Percentiles rank a stretch among this genome's conserved stretches.
phyloP scores from a whole-genome alignment of 2,329 filamentous ascomycete species.

The Sporothrix brasiliensis region DNA sequence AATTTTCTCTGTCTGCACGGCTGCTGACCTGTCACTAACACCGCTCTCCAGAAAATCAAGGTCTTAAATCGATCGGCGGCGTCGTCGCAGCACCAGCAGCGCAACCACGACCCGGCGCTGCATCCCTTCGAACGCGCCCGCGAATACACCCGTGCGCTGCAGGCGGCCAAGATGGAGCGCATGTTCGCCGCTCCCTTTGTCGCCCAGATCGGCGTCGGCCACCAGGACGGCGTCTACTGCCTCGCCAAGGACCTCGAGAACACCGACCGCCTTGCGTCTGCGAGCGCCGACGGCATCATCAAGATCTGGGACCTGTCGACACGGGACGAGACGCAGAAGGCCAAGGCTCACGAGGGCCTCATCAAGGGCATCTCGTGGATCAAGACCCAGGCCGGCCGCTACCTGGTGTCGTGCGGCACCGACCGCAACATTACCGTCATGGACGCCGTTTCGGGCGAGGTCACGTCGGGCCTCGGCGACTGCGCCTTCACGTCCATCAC shows the following conservation, averaged over 20 bases:
- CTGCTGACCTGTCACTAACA: background rate
- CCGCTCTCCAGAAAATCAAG: conserved; percentile 35
- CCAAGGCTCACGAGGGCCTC: conserved; percentile 71
- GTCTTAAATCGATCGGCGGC: conserved; percentile 34
- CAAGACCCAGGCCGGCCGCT: conserved; percentile 58
- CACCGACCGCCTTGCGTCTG: conserved; percentile 75
- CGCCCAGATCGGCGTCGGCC: conserved; percentile 81
- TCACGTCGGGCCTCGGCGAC: conserved; percentile 81
- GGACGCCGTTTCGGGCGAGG: conserved; percentile 82
- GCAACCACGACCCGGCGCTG: conserved; percentile 67
- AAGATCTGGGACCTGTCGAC: conserved; percentile 70
- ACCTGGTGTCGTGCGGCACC: conserved; percentile 63
- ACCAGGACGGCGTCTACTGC: conserved; percentile 87
- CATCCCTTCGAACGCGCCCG: conserved; percentile 90
- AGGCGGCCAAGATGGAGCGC: conserved; percentile 89
- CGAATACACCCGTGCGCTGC: conserved; percentile 71
- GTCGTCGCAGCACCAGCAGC: conserved; percentile 36
- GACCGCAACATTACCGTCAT: conserved; percentile 89
- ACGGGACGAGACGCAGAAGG: conserved; percentile 71
- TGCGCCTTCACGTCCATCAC: conserved; percentile 70
- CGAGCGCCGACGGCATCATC: conserved; percentile 87
- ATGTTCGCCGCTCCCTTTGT: conserved; percentile 77
- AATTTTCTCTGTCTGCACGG: background rate
- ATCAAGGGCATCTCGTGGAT: conserved; percentile 67
- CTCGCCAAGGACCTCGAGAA: conserved; percentile 79